phyloP scores from a whole-genome alignment of 2,329 filamentous ascomycete genomes.

The Capronia coronata region DNA sequence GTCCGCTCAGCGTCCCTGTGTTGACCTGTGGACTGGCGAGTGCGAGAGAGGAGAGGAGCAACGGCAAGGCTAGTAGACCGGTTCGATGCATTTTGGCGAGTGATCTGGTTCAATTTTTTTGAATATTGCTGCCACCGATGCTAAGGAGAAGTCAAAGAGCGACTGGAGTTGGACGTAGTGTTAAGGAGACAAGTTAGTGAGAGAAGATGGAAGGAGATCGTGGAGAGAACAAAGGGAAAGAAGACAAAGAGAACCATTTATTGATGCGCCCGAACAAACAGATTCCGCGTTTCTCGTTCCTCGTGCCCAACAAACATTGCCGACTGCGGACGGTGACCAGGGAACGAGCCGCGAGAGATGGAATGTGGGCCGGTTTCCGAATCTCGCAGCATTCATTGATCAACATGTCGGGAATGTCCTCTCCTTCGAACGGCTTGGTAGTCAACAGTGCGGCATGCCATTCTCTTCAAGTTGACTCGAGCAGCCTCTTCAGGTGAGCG shows the following conservation, averaged over 20 bases:
- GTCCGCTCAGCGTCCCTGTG: slow-evolving; percentile 10
- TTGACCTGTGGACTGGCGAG: slow-evolving; percentile 17
- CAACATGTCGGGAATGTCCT: neutral
- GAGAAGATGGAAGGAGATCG: neutral
- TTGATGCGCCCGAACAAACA: neutral
- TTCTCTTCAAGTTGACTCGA: neutral
- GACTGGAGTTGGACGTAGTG: neutral
- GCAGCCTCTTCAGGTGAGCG: no score
- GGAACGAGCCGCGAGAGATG: neutral
- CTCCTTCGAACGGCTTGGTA: neutral
- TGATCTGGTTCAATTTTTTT: neutral
- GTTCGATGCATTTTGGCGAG: slow-evolving; percentile 10
- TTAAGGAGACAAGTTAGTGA: neutral
- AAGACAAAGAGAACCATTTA: neutral
- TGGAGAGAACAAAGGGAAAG: neutral
- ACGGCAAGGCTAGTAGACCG: slow-evolving; percentile 8
- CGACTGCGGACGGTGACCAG: neutral
- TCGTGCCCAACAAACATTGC: neutral
- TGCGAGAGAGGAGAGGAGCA: slow-evolving; percentile 9
- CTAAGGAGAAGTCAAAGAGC: neutral
- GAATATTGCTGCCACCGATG: neutral
- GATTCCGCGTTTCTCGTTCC: no score
- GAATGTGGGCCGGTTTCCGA: neutral
- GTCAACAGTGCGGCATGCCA: neutral
- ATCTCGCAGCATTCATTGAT: neutral